Evolutionary conservation across 1,139 yeast species (phyloP).

Genomic region (Kodamaea fungicola): DNA sequence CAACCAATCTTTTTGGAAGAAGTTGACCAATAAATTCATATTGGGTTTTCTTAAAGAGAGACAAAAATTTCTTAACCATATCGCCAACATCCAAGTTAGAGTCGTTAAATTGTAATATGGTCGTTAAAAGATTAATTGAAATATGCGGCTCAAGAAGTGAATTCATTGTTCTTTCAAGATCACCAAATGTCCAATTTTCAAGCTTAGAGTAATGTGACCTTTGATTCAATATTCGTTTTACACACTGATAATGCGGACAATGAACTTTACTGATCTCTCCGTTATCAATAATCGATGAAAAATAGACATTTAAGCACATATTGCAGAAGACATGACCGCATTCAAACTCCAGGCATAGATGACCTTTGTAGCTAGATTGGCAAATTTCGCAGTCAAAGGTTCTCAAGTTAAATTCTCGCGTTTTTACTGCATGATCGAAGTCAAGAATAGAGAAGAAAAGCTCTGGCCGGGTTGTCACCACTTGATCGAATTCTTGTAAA

Average conservation of each 20-base stretch:
- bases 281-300: conserved; percentile 38
- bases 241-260: conserved; percentile 57
- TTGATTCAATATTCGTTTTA: conserved; percentile 20
- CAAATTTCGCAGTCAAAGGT: conserved; percentile 61
- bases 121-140: conserved; percentile 25
- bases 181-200: conserved; percentile 13
- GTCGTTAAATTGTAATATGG: conserved; percentile 19
- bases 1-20: conserved; percentile 48
- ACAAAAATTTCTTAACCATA: conserved; percentile 35
- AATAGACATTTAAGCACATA: conserved; percentile 47
- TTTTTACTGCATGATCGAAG: conserved; percentile 17
- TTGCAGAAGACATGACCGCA: conserved; percentile 58
- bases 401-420: conserved; percentile 28
- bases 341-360: conserved; percentile 36
- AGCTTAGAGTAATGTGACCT: conserved; percentile 21
- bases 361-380: conserved; percentile 51
- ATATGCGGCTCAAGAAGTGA: conserved; percentile 38
- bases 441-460: conserved; percentile 14
- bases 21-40: conserved; percentile 44
- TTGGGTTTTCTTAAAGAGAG: conserved; percentile 34
- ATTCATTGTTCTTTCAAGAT: conserved; percentile 10
- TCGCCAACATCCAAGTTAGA: conserved; percentile 10
- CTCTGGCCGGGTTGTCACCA: conserved; percentile 16
- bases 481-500: conserved; percentile 14
- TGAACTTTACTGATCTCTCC: conserved; percentile 55